Conservation (phyloP, 225 moss, liverwort and hornwort genomes). For the Polytrichum commune region DNA sequence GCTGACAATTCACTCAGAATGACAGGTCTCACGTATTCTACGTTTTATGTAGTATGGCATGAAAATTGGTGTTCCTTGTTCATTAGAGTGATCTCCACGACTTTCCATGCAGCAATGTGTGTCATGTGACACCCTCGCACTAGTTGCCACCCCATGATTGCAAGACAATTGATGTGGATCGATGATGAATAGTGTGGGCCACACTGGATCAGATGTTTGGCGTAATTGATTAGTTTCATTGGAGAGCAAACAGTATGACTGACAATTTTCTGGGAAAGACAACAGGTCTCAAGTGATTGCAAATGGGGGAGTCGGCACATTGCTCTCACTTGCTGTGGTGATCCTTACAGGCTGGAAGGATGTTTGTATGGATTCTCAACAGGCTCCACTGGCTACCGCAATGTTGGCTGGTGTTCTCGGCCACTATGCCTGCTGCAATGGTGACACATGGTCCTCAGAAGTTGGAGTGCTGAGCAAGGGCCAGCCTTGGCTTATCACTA, state of each 20-base stretch:
- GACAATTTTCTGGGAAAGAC: conserved; percentile 2
- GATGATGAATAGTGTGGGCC: too few relatives aligned
- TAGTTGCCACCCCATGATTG: too few relatives aligned
- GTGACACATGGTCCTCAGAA: conserved; percentile 95
- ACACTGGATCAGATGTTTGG: too few relatives aligned
- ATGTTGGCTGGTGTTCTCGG: conserved; percentile 76
- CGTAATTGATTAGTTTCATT: background rate
- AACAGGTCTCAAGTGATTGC: conserved; percentile 81
- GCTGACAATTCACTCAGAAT: too few relatives aligned
- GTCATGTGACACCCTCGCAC: too few relatives aligned
- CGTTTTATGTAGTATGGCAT: too few relatives aligned
- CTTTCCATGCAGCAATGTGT: too few relatives aligned
- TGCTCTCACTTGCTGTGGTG: conserved; percentile 60
- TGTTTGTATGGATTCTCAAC: conserved; percentile 64
- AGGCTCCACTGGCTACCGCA: conserved; percentile 66
- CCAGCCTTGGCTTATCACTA: conserved; percentile 74
- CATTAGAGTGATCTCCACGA: too few relatives aligned
- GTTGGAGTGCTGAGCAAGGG: conserved; percentile 78
- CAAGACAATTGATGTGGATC: too few relatives aligned
- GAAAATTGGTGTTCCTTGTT: too few relatives aligned
- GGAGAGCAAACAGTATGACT: background rate
- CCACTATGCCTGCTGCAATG: conserved; percentile 91
- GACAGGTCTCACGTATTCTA: too few relatives aligned
- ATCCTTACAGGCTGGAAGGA: conserved; percentile 64
- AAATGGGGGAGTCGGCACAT: conserved; percentile 63